These are phyloP conservation scores for Psilocybe subaeruginosa DNA, from an alignment of 768 basidiomycete genomes.

Conservation along the genomic window DNA sequence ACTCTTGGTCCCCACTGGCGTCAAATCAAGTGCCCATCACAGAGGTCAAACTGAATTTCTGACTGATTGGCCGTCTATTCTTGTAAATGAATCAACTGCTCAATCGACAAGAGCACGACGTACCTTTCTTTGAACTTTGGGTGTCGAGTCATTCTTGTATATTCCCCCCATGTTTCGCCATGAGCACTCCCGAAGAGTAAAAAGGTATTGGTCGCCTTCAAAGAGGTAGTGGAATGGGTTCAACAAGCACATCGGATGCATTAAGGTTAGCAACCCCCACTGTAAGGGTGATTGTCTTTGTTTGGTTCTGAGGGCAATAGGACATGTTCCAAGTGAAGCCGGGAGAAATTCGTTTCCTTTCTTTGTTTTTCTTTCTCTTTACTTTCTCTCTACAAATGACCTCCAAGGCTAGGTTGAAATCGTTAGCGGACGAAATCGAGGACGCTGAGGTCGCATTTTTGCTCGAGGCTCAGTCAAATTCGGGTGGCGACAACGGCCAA, in stretches of 20 bases:
- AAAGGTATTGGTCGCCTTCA: no score
- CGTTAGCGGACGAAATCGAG: constrained; percentile 12
- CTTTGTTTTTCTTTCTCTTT: constrained; percentile 1
- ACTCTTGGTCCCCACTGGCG: neutral
- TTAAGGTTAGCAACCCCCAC: neutral
- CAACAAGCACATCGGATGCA: neutral
- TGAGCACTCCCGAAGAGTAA: no score
- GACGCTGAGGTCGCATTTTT: constrained; percentile 16
- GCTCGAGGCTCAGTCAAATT: constrained; percentile 5
- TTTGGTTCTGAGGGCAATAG: neutral
- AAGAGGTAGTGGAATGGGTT: no score
- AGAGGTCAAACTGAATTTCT: neutral
- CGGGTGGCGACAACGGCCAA: constrained; percentile 10
- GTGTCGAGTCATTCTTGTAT: no score
- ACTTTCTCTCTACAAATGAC: constrained; percentile 6
- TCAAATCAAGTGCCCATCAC: neutral
- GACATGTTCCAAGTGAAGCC: constrained; percentile 1
- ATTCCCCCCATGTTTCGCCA: no score
- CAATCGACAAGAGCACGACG: neutral
- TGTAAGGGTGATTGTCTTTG: neutral
- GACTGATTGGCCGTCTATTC: neutral
- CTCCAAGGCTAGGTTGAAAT: constrained; percentile 11
- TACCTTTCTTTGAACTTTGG: neutral
- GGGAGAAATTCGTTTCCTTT: constrained; percentile 14
- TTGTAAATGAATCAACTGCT: neutral